Base-by-base conservation (phyloP, 805 yeast species). In the Naumovozyma baii region DNA sequence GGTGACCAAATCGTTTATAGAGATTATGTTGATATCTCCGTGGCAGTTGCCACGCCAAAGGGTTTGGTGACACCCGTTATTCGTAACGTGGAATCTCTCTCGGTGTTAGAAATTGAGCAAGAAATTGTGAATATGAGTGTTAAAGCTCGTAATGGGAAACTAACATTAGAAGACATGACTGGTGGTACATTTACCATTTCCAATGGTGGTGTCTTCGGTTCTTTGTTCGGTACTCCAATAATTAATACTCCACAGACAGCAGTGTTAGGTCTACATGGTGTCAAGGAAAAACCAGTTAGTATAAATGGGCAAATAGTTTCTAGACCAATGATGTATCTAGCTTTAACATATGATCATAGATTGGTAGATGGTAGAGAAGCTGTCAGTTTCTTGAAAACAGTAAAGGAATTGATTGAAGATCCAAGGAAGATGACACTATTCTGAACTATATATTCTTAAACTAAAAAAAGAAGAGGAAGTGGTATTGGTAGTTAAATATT, bases 121-220 rank as follows among this genome's bases (percentile, higher is more conserved):
- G 96, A 85, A 66, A 90, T 92, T 51, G 62, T 77, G 41, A 67
- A 69, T 52, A 73, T 92, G 57, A 92, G 96, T 67, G 71, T 70
- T 61, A 90, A 86, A 71, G 98, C 98, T 47, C 84, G 97, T 67
- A 97, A 90, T 63, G 92, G 92, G 59, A 88, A 92, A 70, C 76
- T 92, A 61, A 85, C 96, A 40, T 69, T 92, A 50, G 98, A 92
- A 73, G 98, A 92, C 67, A 90, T 92, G 97, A 76, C 96, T 45
- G 98, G 98, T 65, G 98, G 98, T 66, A 88, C 97, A 44, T 88
- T 92, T 74, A 92, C 98, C 59, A 92, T 92, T 57, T 92, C 97
- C 40, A 92, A 92, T 71, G 98, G 98, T 64, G 98, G 98, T 67
- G 96, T 92, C 42, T 92, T 92, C 59, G 98, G 98, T 49, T 92